These are phyloP conservation scores for Pecoramyces ruminantium DNA, from an alignment of 192 early-diverging fungal genomes.

Conservation along the genomic window DNA sequence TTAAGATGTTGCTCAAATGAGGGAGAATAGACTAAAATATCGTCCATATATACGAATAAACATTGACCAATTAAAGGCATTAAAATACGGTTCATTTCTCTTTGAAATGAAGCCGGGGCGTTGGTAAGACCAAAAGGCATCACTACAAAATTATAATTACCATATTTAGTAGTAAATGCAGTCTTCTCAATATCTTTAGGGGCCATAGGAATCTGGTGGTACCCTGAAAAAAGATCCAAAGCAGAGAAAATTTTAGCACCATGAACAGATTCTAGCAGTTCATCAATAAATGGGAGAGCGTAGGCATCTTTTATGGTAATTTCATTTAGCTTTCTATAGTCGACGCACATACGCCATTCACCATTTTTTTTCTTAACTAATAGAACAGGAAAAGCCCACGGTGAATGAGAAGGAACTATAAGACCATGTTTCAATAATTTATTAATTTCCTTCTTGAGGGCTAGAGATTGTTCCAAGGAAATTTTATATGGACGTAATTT, in stretches of 20 bases:
- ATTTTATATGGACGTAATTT: too few species aligned
- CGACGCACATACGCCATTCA: slow-evolving; percentile 19
- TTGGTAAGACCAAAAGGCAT: not conserved
- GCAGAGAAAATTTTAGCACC: slow-evolving; percentile 15
- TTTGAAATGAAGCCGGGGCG: not conserved
- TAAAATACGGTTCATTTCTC: not conserved
- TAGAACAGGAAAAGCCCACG: slow-evolving; percentile 16
- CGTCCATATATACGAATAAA: slow-evolving; percentile 18
- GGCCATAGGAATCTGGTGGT: slow-evolving; percentile 15
- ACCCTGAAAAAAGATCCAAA: slow-evolving; percentile 16
- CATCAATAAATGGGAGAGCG: slow-evolving; percentile 26
- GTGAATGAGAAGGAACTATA: slow-evolving; percentile 14
- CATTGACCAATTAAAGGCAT: slow-evolving; percentile 6
- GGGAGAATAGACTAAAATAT: slow-evolving; percentile 13
- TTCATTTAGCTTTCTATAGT: slow-evolving; percentile 30
- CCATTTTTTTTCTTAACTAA: slow-evolving; percentile 28
- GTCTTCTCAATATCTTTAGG: not conserved
- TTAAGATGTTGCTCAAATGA: too few species aligned
- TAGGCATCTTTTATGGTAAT: slow-evolving; percentile 20
- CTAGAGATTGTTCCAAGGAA: too few species aligned
- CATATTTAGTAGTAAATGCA: slow-evolving; percentile 1
- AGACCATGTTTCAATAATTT: slow-evolving; percentile 10
- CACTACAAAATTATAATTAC: not conserved
- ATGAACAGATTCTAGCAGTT: slow-evolving; percentile 12
- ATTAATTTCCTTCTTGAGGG: not conserved